Conservation (phyloP, 148 eudicot genomes). For the Heliamphora exappendiculata region DNA sequence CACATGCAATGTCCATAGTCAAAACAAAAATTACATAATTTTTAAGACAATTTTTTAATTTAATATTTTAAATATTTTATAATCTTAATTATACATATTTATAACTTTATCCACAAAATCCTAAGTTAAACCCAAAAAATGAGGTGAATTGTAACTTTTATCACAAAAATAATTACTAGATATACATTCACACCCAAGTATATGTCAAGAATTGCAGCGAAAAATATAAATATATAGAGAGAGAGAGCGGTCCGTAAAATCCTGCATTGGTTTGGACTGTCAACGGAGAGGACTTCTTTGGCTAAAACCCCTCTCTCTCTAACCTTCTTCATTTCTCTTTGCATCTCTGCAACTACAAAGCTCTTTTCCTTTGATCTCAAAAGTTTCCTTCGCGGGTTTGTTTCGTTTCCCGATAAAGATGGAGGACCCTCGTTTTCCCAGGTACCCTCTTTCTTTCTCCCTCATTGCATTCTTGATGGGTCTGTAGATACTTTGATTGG, state of each 20-base stretch:
- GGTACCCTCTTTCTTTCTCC: conserved; percentile 8
- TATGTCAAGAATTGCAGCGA: neutral
- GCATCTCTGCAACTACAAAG: conserved; percentile 5
- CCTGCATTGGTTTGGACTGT: conserved; percentile 12
- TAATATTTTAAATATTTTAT: no score
- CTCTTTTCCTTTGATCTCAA: neutral
- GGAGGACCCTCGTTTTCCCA: neutral
- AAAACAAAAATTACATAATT: no score
- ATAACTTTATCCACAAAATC: no score
- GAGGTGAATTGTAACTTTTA: no score
- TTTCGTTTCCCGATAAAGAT: neutral
- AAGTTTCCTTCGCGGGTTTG: neutral
- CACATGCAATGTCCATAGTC: no score
- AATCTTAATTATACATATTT: no score
- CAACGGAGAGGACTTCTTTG: neutral
- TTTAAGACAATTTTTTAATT: no score
- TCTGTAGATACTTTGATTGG: neutral
- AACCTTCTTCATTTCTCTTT: neutral
- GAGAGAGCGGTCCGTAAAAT: conserved; percentile 8
- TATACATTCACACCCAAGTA: neutral
- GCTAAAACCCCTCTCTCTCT: neutral
- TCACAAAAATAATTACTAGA: neutral
- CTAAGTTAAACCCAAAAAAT: no score
- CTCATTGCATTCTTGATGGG: neutral
- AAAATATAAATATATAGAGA: neutral